Base-by-base conservation (phyloP, 1,284 basidiomycete genomes). In the Cystobasidium sp. region DNA sequence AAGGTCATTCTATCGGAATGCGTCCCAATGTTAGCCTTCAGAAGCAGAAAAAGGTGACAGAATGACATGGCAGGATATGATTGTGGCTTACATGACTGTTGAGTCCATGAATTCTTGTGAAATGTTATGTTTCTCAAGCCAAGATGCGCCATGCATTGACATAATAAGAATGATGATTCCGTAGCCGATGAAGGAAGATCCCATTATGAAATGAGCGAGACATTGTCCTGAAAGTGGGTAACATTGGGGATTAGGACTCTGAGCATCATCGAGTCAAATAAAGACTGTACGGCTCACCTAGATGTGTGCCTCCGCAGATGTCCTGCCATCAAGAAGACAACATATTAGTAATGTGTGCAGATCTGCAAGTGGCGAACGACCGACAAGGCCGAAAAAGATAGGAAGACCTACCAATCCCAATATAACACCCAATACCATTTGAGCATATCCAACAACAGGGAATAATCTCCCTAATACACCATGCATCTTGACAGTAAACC, bases 51-150 rank as follows among this genome's bases (percentile, higher is more conserved):
- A 68, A 46, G 31, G 31, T 31, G 31, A 31, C 58, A 56, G 67
- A 46, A 68, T 43, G 39, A 64, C 20, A 31, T 31, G 31, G 49
- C 49, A 16, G 31, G 31, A 31, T 31, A 31, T 31, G 31, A 31
- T 5, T 31, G 31, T 31, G 9, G 39, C 64, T 53, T 43, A 66
- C 64, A 97, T 96, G 18, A 96, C 89, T 85, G 89, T 90, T 16
- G 89, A 91, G 82, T 97, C 94, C 85, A 93, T 90, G 88, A 89
- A 94, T 80, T 97, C 95, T 75, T 94, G 94, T 80, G 82, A 83
- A 62, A 81, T 80, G 1, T 83, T 82, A 7, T 80, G 80, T 4
- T 84, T 78, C 76, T 88, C 86, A 1, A 96, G 85, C 92, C 94
- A 97, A 16, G 85, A 85, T 74, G 93, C 91, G 5, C 94, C 94